phyloP scores from a whole-genome alignment of 1,284 basidiomycete species.

The Grifola frondosa region DNA sequence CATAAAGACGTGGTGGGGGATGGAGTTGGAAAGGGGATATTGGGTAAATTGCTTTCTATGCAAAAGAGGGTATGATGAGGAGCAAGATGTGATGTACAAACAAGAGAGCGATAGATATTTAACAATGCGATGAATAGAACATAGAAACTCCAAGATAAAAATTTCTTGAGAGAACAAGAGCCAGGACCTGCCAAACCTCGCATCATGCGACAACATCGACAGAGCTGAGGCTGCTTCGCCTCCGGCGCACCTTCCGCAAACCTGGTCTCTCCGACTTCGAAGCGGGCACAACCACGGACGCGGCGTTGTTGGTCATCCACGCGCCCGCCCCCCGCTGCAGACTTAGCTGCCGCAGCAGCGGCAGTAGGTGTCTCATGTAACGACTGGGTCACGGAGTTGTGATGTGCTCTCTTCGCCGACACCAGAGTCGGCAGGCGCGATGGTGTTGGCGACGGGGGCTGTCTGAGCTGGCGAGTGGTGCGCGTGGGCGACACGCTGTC shows the following conservation, averaged over 20 bases:
- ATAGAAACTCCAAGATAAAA: conserved; percentile 3
- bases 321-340: conserved; percentile 45
- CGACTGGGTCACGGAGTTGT: conserved; percentile 47
- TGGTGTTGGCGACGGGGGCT: conserved; percentile 60
- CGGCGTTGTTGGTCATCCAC: conserved; percentile 72
- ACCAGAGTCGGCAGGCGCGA: conserved; percentile 72
- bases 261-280: conserved; percentile 70
- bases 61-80: conserved; percentile 5
- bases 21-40: conserved; percentile 2
- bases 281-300: conserved; percentile 66
- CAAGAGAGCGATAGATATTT: conserved; percentile 22
- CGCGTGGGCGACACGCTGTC: conserved; percentile 26
- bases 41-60: conserved; percentile 8
- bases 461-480: conserved; percentile 30
- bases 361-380: conserved; percentile 50
- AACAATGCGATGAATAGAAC: conserved; percentile 9
- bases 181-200: not conserved
- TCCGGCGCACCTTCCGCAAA: conserved; percentile 63
- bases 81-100: conserved; percentile 6
- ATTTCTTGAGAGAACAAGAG: too few species aligned
- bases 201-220: conserved; percentile 74
- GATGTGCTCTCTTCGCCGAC: conserved; percentile 48
- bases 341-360: conserved; percentile 27
- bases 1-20: conserved; percentile 1
- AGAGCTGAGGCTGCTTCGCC: conserved; percentile 80